These are phyloP conservation scores for Polytrichum commune DNA, from an alignment of 225 moss, liverwort and hornwort species.

Conservation along the genomic window DNA sequence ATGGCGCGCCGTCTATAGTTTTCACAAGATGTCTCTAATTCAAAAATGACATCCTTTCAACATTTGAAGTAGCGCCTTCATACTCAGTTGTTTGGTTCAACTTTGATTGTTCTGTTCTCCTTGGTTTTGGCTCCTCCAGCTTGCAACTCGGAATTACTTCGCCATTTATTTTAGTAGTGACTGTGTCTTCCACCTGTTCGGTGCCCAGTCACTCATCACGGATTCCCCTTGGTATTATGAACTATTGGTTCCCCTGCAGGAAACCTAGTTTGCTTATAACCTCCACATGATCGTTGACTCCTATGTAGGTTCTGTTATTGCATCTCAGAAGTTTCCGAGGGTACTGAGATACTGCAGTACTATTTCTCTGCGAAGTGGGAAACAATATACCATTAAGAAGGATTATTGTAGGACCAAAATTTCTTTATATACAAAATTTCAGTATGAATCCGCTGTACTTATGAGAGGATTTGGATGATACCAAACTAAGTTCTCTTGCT, in stretches of 20 bases:
- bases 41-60: too few species aligned
- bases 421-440: background rate
- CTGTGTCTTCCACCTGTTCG: too few species aligned
- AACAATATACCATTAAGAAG: background rate
- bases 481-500: background rate
- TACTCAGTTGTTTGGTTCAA: too few species aligned
- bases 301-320: background rate
- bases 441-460: background rate
- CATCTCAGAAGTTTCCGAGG: background rate
- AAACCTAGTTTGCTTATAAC: background rate
- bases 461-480: constrained; percentile 1
- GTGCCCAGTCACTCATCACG: too few species aligned
- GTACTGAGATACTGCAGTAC: background rate
- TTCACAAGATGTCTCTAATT: too few species aligned
- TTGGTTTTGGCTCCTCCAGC: too few species aligned
- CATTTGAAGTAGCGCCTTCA: too few species aligned
- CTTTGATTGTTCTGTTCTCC: too few species aligned
- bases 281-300: background rate
- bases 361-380: background rate
- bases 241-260: background rate
- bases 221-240: background rate
- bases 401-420: background rate
- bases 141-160: too few species aligned
- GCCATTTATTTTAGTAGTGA: too few species aligned
- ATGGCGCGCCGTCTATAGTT: too few species aligned